phyloP scores from a whole-genome alignment of 1,284 basidiomycete species.

The Rhizoctonia solani region DNA sequence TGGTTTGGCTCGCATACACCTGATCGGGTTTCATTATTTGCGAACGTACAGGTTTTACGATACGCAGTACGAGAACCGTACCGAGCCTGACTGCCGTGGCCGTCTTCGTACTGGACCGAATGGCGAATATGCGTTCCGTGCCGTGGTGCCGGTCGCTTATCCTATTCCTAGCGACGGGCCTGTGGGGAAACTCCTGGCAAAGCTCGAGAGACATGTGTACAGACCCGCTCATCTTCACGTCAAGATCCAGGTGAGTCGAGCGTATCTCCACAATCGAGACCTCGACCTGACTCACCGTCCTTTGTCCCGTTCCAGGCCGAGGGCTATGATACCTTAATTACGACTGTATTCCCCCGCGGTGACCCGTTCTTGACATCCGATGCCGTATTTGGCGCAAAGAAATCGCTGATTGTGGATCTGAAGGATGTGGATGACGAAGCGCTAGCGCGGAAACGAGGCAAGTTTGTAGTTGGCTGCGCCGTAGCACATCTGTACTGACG shows the following conservation, averaged over 20 bases:
- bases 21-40: neutral
- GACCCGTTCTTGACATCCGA: constrained; percentile 70
- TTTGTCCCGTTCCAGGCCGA: constrained; percentile 48
- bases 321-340: constrained; percentile 73
- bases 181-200: constrained; percentile 64
- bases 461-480: constrained; percentile 52
- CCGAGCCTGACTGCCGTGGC: constrained; percentile 76
- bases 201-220: constrained; percentile 71
- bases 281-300: neutral
- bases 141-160: constrained; percentile 77
- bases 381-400: constrained; percentile 78
- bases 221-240: constrained; percentile 82
- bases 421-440: constrained; percentile 25
- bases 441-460: constrained; percentile 73
- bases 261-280: neutral
- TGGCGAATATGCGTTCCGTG: constrained; percentile 73
- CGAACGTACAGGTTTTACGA: constrained; percentile 59
- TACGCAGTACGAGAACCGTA: constrained; percentile 64
- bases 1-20: constrained; percentile 6
- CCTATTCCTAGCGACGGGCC: constrained; percentile 83
- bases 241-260: constrained; percentile 53
- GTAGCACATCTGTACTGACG: constrained; percentile 55
- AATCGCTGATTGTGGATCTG: constrained; percentile 55
- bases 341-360: constrained; percentile 74
- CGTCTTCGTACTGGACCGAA: constrained; percentile 64